Percentiles rank a stretch among this genome's conserved stretches.
phyloP scores from a whole-genome alignment of 352 stramenopile species.

The Globisporangium paroecandrum region DNA sequence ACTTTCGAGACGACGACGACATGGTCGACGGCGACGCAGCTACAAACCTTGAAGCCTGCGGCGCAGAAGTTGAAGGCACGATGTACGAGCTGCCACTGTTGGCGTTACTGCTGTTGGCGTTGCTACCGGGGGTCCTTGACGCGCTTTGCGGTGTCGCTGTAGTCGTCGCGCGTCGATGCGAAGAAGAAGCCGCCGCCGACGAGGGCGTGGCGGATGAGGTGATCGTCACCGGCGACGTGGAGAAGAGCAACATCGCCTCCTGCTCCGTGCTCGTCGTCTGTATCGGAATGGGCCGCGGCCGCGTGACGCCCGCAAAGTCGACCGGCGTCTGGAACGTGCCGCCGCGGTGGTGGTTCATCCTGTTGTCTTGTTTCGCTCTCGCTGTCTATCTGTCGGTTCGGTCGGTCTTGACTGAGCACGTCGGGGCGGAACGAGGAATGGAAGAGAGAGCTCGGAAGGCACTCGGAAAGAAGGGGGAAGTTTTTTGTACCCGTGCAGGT shows the following conservation, averaged over 20 bases:
- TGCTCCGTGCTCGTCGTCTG: neutral
- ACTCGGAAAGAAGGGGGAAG: neutral
- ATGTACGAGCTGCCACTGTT: neutral
- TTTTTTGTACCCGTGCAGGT: constrained; percentile 9
- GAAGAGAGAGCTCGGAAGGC: neutral
- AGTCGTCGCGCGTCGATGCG: neutral
- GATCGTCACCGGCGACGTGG: constrained; percentile 15
- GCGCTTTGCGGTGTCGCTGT: neutral
- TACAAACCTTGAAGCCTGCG: constrained; percentile 2
- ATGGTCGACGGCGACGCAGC: constrained; percentile 5
- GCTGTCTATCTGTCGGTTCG: neutral
- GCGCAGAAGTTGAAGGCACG: constrained; percentile 14
- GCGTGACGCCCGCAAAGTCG: constrained; percentile 3
- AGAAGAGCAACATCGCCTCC: constrained; percentile 15
- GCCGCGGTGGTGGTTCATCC: neutral
- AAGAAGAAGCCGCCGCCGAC: neutral
- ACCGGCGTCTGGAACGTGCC: neutral
- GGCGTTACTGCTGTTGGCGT: neutral
- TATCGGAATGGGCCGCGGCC: constrained; percentile 5
- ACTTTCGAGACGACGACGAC: constrained; percentile 11
- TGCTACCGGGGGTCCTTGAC: neutral
- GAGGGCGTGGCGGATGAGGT: neutral
- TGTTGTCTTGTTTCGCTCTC: neutral
- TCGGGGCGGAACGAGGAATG: constrained; percentile 13
- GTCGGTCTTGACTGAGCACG: constrained; percentile 3